phyloP scores from a whole-genome alignment of 2,329 filamentous ascomycete species.

The Cercospora citrullina region DNA sequence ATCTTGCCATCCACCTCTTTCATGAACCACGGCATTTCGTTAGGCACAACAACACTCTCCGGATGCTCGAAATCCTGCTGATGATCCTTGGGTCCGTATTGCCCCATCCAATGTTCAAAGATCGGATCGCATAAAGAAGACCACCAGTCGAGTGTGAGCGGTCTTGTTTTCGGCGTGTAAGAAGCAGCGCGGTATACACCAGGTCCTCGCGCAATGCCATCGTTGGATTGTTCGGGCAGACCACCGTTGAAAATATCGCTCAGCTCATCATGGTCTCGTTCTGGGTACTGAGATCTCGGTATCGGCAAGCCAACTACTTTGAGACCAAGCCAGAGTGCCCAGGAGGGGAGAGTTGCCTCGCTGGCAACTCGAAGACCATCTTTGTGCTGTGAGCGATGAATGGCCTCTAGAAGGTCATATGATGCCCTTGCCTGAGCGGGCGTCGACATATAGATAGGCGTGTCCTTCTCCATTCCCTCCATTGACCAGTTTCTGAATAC shows the following conservation, averaged over 20 bases:
- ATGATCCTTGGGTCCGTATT: constrained; percentile 13
- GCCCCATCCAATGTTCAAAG: constrained; percentile 40
- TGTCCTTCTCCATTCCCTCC: constrained; percentile 35
- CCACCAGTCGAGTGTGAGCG: constrained; percentile 37
- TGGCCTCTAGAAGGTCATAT: constrained; percentile 36
- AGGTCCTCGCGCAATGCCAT: neutral
- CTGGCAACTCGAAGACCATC: constrained; percentile 59
- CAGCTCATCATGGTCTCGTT: constrained; percentile 28
- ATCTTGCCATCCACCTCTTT: constrained; percentile 35
- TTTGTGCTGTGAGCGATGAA: constrained; percentile 32
- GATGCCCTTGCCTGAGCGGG: constrained; percentile 65
- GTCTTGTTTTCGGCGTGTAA: constrained; percentile 32
- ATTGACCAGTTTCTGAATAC: constrained; percentile 39
- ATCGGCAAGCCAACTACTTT: constrained; percentile 61
- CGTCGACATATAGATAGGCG: constrained; percentile 69
- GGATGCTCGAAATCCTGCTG: neutral
- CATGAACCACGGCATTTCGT: constrained; percentile 36
- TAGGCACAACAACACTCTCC: constrained; percentile 13
- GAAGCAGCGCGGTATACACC: constrained; percentile 27
- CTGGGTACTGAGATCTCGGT: constrained; percentile 38
- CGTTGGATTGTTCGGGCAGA: neutral
- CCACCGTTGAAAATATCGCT: neutral
- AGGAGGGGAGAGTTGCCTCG: constrained; percentile 75
- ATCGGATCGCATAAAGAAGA: constrained; percentile 38
- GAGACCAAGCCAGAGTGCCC: constrained; percentile 70